A percentile compares a stretch with the other conserved stretches of the same genome.
Conservation (phyloP, 345 rosid genomes). For the Eucalyptus marginata region DNA sequence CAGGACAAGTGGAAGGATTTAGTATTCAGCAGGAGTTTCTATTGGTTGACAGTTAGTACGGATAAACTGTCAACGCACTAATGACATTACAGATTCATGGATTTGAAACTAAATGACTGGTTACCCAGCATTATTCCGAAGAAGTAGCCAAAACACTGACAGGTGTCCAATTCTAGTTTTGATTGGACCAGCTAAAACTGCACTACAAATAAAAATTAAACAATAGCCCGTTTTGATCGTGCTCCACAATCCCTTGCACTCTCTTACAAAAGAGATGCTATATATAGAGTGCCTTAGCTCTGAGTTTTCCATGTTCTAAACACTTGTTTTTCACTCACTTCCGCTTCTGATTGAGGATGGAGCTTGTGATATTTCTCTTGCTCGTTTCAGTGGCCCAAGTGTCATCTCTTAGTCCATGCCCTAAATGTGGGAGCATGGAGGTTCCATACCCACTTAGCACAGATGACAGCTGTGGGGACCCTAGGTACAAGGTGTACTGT, state of each 20-base stretch:
- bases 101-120: background rate
- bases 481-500: conserved; percentile 33
- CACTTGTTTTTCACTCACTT: background rate
- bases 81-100: background rate
- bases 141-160: background rate
- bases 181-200: background rate
- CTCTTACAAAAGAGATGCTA: background rate
- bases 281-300: background rate
- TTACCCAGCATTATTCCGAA: background rate
- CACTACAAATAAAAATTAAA: background rate
- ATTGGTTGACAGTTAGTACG: background rate
- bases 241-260: background rate
- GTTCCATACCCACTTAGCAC: conserved; percentile 59
- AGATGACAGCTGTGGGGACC: conserved; percentile 30
- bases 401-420: conserved; percentile 16
- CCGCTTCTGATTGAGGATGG: background rate
- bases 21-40: background rate
- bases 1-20: background rate
- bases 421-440: conserved; percentile 34
- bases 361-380: background rate
- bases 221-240: background rate
- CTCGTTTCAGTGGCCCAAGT: conserved; percentile 3
- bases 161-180: background rate
- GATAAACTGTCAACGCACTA: background rate
- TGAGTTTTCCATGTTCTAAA: background rate